A percentile compares a stretch with the other conserved stretches of the same genome.
phyloP scores from a whole-genome alignment of 768 basidiomycete species.

The Dioszegia aurantiaca region DNA sequence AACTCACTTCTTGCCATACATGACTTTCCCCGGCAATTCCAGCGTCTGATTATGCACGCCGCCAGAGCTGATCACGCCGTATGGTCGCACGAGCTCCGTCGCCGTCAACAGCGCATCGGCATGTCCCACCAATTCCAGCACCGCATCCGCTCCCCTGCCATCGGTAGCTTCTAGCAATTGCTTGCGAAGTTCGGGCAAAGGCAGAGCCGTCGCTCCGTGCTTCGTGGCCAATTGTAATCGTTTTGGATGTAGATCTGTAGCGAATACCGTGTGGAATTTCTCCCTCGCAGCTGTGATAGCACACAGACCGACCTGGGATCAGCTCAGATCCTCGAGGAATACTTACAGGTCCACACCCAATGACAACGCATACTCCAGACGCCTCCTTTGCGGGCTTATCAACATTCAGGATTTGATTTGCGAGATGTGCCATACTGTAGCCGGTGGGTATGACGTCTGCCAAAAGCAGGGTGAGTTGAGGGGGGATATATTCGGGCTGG shows the following conservation, averaged over 20 bases:
- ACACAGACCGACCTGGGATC: conserved; percentile 42
- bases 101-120: conserved; percentile 42
- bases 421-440: conserved; percentile 43
- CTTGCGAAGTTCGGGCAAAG: conserved; percentile 20
- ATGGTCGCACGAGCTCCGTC: conserved; percentile 49
- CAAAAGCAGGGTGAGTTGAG: conserved; percentile 36
- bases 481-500: conserved; percentile 31
- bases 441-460: conserved; percentile 52
- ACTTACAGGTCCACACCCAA: conserved; percentile 53
- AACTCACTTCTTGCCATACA: conserved; percentile 49
- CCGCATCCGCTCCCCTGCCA: conserved; percentile 50
- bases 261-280: conserved; percentile 47
- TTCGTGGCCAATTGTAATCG: conserved; percentile 43
- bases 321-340: background rate
- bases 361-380: conserved; percentile 43
- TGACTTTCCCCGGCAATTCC: conserved; percentile 25
- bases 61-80: conserved; percentile 45
- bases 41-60: conserved; percentile 43
- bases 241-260: conserved; percentile 28
- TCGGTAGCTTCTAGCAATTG: conserved; percentile 33
- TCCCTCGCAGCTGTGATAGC: conserved; percentile 50
- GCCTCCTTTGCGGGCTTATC: conserved; percentile 13
- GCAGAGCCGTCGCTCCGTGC: conserved; percentile 50
- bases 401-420: conserved; percentile 33
- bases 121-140: conserved; percentile 52